Evolutionary conservation across 108 stramenopile genomes (phyloP), one percentile per base, ranked within the genome.

Genomic region (Pseudonitzschia multistriata): DNA sequence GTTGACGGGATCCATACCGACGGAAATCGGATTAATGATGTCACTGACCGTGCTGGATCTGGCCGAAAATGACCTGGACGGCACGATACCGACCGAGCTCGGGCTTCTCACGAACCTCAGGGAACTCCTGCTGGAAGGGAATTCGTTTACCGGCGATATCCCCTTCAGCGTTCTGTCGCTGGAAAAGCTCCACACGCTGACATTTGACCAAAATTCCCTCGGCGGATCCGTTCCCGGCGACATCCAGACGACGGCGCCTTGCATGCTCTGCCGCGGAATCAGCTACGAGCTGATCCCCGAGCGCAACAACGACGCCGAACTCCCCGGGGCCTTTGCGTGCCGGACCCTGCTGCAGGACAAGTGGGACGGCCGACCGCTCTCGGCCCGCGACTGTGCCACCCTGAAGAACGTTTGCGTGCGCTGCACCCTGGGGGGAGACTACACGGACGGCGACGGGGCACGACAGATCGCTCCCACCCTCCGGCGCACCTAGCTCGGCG

Each of bases 51-150:
- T 21, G 24, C 21, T 64, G 24, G 27, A 27, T 0, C 25, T 70
- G 29, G n/a, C 67, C 28, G 62, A 36, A 13, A 84, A 83, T 59
- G 61, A 68, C 48, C 74, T 86, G 36, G 66, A 57, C 14, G 85
- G 83, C 4, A 70, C 66, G 7, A 74, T 86, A 24, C 85, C 85
- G 27, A 70, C 76, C 50, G 81, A 83, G 67, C 13, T 86, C 13
- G 82, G 85, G 2, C 53, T 33, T 2, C 71, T 86, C 63, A 67
- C 73, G n/a, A 70, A 79, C 50, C 50, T 52, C 15, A 52, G 2
- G 24, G 50, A 52, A 52, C 2, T 52, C 7, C 11, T n/a, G 24
- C 2, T 52, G 22, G 50, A 52, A 25, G 50, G 50, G 3, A 52
- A 52, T 25, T 2, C 3, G 3, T 25, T 52, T 24, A 5, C 25